A percentile compares a stretch with the other conserved stretches of the same genome.
phyloP scores from a whole-genome alignment of 2,329 filamentous ascomycete genomes.

The Alternaria postmessia region DNA sequence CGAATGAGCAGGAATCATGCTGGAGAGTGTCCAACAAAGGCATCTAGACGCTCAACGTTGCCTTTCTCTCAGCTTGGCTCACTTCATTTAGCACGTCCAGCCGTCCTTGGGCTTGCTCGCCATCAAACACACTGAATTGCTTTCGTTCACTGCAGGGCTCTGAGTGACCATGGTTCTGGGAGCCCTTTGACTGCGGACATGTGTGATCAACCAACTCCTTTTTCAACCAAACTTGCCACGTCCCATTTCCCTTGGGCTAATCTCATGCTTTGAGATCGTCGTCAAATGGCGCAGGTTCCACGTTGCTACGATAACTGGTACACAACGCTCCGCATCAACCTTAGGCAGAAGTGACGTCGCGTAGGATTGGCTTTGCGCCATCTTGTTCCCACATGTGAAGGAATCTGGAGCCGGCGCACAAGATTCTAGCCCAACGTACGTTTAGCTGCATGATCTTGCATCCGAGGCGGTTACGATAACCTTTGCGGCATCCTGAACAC shows the following conservation, averaged over 20 bases:
- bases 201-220: background rate
- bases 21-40: background rate
- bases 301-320: conserved; percentile 1
- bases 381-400: background rate
- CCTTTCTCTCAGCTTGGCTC: background rate
- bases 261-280: background rate
- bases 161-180: background rate
- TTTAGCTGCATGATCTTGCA: conserved; percentile 21
- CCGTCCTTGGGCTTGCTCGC: background rate
- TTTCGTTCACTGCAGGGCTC: background rate
- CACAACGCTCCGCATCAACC: conserved; percentile 8
- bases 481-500: background rate
- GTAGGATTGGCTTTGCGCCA: background rate
- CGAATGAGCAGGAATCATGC: background rate
- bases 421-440: background rate
- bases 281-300: background rate
- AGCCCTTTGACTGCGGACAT: background rate
- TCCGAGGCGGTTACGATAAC: conserved; percentile 1
- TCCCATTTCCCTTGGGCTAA: background rate
- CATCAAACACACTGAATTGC: background rate
- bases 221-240: background rate
- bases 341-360: conserved; percentile 7
- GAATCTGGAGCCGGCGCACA: background rate
- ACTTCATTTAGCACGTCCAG: background rate
- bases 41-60: background rate